Conservation (phyloP, 306 rosid genomes). For the Rosa rugosa region DNA sequence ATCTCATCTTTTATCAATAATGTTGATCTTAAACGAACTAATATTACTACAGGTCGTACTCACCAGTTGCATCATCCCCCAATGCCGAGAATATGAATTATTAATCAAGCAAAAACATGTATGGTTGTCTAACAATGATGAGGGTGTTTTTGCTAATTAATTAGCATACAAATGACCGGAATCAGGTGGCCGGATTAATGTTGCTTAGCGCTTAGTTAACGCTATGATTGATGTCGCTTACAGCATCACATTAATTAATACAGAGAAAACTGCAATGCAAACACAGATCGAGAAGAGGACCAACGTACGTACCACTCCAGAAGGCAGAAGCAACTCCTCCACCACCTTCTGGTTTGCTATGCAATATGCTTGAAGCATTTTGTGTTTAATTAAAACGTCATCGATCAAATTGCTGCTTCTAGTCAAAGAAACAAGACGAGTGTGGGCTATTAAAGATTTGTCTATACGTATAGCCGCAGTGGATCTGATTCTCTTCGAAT, state of each 20-base stretch:
- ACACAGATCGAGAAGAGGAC: too few species aligned
- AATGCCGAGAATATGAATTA: too few species aligned
- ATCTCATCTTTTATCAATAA: not conserved
- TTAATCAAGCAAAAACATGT: too few species aligned
- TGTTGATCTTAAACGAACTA: not conserved
- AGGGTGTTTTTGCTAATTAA: not conserved
- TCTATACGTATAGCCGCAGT: too few species aligned
- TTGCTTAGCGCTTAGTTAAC: not conserved
- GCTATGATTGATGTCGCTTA: not conserved
- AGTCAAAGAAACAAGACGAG: not conserved
- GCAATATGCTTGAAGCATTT: not conserved
- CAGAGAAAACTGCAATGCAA: too few species aligned
- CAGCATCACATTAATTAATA: not conserved
- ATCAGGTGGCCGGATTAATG: too few species aligned
- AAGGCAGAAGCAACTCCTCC: too few species aligned
- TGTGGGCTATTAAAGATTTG: too few species aligned
- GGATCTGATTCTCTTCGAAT: too few species aligned
- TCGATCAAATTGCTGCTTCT: not conserved
- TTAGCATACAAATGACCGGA: not conserved
- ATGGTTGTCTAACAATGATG: too few species aligned
- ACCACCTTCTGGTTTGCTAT: not conserved
- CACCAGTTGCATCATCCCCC: too few species aligned
- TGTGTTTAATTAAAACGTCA: not conserved
- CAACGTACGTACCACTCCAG: too few species aligned
- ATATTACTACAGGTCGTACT: not conserved